Evolutionary conservation across 1,139 yeast genomes (phyloP), one percentile per base, ranked within the genome.

Genomic region (Yamadazyma membranifaciens): DNA sequence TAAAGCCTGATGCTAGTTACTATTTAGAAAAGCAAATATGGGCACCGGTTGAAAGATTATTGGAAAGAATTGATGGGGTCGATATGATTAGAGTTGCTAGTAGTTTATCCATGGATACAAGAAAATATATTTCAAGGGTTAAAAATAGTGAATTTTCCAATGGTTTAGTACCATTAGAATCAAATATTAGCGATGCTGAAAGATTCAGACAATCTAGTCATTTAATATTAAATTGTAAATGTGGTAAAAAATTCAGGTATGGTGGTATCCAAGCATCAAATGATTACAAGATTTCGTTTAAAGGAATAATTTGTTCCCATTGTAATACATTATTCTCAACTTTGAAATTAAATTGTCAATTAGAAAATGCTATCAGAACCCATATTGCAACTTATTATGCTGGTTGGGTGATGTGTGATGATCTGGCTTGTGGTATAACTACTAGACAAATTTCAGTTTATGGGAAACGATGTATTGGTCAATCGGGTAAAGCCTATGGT

Each of bases 371-470:
- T 38, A 77, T 92, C 25, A 73, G 98, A 43, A 63, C 69, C 6
- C 87, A 83, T 49, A 81, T 92, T 38, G 72, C 91, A 0, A 60
- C 73, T 31, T 94, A 91, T 62, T 94, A 94, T 57, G 82, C 87
- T 13, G 94, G 92, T 4, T 83, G 95, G 91, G 67, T 89, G 32
- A 67, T 65, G 0, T 94, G 99, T 64, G 94, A 86, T 57, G 97
- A 91, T 52, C 61, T 80, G 2, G 78, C 94, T 1, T 94, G 99
- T 68, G 89, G 87, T 7, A 70, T 79, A 41, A 73, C 75, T 15
- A 91, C 98, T 0, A 75, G 97, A 47, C 96, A 91, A 56, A 75
- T 92, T 17, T 81, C 92, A 11, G 97, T 91, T 2, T 89, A 87
- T 55, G 98, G 97, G 45, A 81, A 81, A 52, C 74, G 94, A 51